Evolutionary conservation across 352 stramenopile genomes (phyloP).

Genomic region (Plasmopara muralis): DNA sequence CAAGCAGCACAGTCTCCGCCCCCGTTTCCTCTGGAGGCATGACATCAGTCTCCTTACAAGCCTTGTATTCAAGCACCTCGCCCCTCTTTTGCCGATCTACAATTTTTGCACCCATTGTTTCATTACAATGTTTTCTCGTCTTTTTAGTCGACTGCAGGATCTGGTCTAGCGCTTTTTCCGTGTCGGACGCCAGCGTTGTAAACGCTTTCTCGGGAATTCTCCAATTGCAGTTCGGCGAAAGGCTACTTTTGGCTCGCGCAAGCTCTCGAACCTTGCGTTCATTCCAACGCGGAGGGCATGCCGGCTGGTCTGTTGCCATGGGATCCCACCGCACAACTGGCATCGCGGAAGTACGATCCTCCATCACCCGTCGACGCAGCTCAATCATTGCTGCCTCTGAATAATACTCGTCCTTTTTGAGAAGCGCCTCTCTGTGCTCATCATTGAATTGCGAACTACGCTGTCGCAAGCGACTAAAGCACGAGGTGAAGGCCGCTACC

Average conservation of each 20-base stretch:
- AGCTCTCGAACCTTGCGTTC: conserved; percentile 36
- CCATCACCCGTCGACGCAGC: conserved; percentile 58
- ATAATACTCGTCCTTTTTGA: conserved; percentile 42
- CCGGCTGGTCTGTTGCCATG: conserved; percentile 22
- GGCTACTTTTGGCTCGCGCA: conserved; percentile 13
- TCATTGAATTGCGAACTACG: conserved; percentile 59
- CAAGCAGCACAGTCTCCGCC: conserved; percentile 20
- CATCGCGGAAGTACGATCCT: conserved; percentile 20
- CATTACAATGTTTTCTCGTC: conserved; percentile 14
- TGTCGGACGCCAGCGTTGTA: conserved; percentile 36
- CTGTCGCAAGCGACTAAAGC: conserved; percentile 39
- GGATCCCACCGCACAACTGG: conserved; percentile 14
- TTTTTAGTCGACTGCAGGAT: conserved; percentile 30
- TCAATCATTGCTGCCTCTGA: conserved; percentile 62
- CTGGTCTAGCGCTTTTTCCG: conserved; percentile 43
- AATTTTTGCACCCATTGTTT: conserved; percentile 31
- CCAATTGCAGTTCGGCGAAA: conserved; percentile 10
- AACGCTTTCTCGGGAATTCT: conserved; percentile 14
- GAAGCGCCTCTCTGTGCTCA: conserved; percentile 60
- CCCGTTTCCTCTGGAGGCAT: conserved; percentile 36
- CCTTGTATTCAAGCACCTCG: conserved; percentile 32
- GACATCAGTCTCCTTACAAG: conserved; percentile 12
- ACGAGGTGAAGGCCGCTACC: conserved; percentile 23
- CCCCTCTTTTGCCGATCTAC: conserved; percentile 41
- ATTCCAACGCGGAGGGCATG: conserved; percentile 31